A percentile compares a stretch with the other conserved stretches of the same genome.
Evolutionary conservation across 768 basidiomycete genomes (phyloP).

Genomic region (Pholiota microspora): DNA sequence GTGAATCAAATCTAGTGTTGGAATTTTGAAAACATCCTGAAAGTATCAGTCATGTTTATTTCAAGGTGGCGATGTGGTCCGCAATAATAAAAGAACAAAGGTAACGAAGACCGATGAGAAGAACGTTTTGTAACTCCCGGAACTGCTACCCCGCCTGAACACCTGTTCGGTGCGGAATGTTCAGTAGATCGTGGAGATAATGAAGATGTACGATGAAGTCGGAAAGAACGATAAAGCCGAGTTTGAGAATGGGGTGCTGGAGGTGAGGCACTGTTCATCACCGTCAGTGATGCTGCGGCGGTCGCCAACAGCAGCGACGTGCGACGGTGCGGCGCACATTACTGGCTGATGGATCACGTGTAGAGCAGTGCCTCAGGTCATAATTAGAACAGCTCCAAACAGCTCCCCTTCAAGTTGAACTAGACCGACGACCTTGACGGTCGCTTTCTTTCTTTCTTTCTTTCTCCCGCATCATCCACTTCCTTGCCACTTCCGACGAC

Average conservation of each 20-base stretch:
- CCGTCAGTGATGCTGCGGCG: neutral
- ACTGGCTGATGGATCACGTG: constrained; percentile 11
- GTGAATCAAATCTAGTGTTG: constrained; percentile 1
- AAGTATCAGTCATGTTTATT: no score
- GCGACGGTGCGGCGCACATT: neutral
- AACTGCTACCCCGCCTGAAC: no score
- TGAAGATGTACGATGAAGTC: no score
- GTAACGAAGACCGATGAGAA: no score
- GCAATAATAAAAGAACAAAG: neutral
- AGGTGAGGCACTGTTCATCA: neutral
- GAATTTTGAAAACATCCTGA: neutral
- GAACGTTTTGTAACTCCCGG: no score
- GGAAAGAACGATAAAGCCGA: no score
- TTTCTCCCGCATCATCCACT: constrained; percentile 5
- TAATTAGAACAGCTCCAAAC: constrained; percentile 5
- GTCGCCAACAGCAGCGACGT: neutral
- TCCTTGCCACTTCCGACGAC: constrained; percentile 13
- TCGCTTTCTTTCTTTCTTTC: constrained; percentile 1
- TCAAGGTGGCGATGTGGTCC: neutral
- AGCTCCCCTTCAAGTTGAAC: constrained; percentile 1
- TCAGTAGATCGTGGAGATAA: no score
- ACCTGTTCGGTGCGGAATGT: no score
- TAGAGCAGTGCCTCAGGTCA: constrained; percentile 13
- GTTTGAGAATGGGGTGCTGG: no score
- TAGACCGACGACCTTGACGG: constrained; percentile 6